phyloP scores from a whole-genome alignment of 1,139 yeast genomes.

The Pichia terricola region DNA sequence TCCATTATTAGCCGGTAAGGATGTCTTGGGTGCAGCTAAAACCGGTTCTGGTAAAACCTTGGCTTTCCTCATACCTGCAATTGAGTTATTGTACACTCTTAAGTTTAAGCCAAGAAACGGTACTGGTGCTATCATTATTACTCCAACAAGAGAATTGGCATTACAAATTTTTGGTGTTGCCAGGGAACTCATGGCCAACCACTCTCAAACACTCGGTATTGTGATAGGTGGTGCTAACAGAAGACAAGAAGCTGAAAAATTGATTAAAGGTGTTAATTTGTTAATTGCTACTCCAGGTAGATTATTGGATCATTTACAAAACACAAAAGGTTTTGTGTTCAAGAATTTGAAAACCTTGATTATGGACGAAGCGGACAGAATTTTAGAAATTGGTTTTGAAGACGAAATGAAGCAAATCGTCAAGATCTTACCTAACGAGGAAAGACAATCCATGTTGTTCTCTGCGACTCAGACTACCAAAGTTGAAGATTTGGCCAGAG shows the following conservation, averaged over 20 bases:
- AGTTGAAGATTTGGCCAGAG: slow-evolving; percentile 96
- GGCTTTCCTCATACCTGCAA: slow-evolving; percentile 91
- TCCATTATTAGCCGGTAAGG: slow-evolving; percentile 88
- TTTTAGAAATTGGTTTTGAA: slow-evolving; percentile 93
- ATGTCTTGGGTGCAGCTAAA: slow-evolving; percentile 94
- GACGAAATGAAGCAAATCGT: slow-evolving; percentile 97
- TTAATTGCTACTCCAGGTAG: slow-evolving; percentile 97
- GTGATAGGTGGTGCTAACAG: slow-evolving; percentile 98
- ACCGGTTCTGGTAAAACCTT: slow-evolving; percentile 97
- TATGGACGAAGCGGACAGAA: slow-evolving; percentile 96
- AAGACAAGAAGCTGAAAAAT: slow-evolving; percentile 92
- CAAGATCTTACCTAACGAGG: slow-evolving; percentile 84
- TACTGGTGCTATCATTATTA: slow-evolving; percentile 78
- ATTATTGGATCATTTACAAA: slow-evolving; percentile 89
- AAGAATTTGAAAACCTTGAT: slow-evolving; percentile 88
- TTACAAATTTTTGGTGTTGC: slow-evolving; percentile 96
- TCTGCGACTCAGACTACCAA: slow-evolving; percentile 98
- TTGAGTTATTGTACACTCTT: slow-evolving; percentile 80
- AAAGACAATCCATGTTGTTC: slow-evolving; percentile 93
- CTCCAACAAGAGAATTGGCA: slow-evolving; percentile 90
- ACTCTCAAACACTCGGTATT: slow-evolving; percentile 89
- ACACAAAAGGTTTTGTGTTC: slow-evolving; percentile 88
- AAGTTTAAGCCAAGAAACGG: slow-evolving; percentile 90
- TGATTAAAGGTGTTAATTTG: slow-evolving; percentile 85
- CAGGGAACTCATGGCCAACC: slow-evolving; percentile 82